A percentile compares a stretch with the other conserved stretches of the same genome.
phyloP scores from a whole-genome alignment of 78 protist species.

The Dictyostelium brefeldianum region DNA sequence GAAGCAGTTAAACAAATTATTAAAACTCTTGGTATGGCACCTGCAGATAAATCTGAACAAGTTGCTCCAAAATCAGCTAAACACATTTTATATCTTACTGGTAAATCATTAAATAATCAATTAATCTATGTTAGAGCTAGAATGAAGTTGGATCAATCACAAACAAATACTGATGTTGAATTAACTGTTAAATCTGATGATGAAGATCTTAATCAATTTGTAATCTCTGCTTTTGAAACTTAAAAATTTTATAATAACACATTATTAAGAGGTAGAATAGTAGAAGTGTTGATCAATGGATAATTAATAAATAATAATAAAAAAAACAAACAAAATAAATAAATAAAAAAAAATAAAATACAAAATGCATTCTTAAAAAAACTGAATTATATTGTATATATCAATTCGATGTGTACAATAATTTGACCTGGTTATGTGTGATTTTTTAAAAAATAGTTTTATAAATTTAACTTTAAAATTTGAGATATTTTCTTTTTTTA shows the following conservation, averaged over 20 bases:
- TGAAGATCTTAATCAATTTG: conserved; percentile 44
- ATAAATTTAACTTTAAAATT: too few species aligned
- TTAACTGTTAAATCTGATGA: conserved; percentile 55
- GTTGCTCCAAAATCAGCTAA: conserved; percentile 63
- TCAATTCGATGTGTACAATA: too few species aligned
- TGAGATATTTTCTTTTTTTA: too few species aligned
- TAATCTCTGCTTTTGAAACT: conserved; percentile 35
- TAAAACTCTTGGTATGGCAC: conserved; percentile 89
- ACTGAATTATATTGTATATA: too few species aligned
- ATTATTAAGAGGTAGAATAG: too few species aligned
- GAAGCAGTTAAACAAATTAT: conserved; percentile 85
- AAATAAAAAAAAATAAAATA: too few species aligned
- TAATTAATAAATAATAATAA: too few species aligned
- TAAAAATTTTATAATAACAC: background rate
- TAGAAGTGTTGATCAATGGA: too few species aligned
- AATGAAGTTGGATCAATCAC: conserved; percentile 54
- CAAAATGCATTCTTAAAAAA: too few species aligned
- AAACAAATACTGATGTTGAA: conserved; percentile 44
- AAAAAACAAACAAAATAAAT: too few species aligned
- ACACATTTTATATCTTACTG: conserved; percentile 84
- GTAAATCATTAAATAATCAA: conserved; percentile 41
- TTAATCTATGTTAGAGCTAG: conserved; percentile 63
- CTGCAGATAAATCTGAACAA: conserved; percentile 81
- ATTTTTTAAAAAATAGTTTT: too few species aligned
- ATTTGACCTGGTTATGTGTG: too few species aligned